Evolutionary conservation across 768 basidiomycete species (phyloP).

Genomic region (Boletus rubropictus): DNA sequence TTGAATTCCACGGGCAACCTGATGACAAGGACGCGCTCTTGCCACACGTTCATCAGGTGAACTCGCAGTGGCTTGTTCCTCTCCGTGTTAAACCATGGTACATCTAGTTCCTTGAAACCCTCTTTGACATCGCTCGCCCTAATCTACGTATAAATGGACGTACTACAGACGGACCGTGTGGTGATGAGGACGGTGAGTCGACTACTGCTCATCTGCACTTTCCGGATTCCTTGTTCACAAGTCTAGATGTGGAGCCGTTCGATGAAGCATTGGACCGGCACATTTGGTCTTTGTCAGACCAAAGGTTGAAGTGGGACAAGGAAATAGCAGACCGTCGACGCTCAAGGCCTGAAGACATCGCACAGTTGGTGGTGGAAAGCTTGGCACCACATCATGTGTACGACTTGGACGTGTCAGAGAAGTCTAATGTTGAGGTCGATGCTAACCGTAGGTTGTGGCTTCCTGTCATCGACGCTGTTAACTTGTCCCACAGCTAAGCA

Average conservation of each 20-base stretch:
- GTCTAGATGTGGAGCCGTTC: constrained; percentile 68
- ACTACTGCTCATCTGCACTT: background rate
- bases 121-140: constrained; percentile 56
- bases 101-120: constrained; percentile 53
- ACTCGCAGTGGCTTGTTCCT: constrained; percentile 5
- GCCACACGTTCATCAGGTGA: constrained; percentile 49
- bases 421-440: background rate
- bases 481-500: constrained; percentile 14
- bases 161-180: constrained; percentile 59
- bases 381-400: constrained; percentile 31
- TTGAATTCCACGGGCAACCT: constrained; percentile 35
- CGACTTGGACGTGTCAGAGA: constrained; percentile 24
- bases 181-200: constrained; percentile 47
- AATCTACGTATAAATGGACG: constrained; percentile 81
- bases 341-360: constrained; percentile 51
- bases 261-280: constrained; percentile 81
- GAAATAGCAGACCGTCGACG: constrained; percentile 65
- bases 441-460: constrained; percentile 9
- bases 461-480: background rate
- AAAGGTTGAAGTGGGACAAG: constrained; percentile 69
- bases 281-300: constrained; percentile 76
- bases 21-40: constrained; percentile 44
- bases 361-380: constrained; percentile 36
- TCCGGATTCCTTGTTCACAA: background rate
- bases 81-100: background rate